Percentiles rank a stretch among this genome's conserved stretches.
phyloP scores from a whole-genome alignment of 108 stramenopile species.

The Bacterosira constricta region DNA sequence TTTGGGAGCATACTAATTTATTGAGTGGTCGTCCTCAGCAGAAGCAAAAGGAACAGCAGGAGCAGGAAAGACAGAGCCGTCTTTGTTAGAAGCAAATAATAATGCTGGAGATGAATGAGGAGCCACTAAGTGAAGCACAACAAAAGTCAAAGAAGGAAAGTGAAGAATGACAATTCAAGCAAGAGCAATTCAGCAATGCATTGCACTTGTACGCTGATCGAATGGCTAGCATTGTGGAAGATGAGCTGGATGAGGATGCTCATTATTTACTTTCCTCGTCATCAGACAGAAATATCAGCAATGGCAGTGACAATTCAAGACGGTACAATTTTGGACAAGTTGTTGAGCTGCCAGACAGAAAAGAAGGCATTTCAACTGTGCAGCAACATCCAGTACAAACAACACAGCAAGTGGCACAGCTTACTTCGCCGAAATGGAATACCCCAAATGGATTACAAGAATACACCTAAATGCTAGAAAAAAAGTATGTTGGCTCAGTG shows the following conservation, averaged over 20 bases:
- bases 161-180: slow-evolving; percentile 11
- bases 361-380: too few species aligned
- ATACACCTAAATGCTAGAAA: slow-evolving; percentile 60
- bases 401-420: not conserved
- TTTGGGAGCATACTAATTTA: slow-evolving; percentile 60
- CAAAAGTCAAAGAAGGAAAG: slow-evolving; percentile 1
- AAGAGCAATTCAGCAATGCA: slow-evolving; percentile 21
- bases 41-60: too few species aligned
- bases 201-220: slow-evolving; percentile 56
- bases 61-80: too few species aligned
- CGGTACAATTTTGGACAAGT: too few species aligned
- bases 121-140: not conserved
- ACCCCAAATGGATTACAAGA: slow-evolving; percentile 16
- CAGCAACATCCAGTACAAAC: too few species aligned
- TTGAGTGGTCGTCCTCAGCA: slow-evolving; percentile 1
- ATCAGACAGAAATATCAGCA: too few species aligned
- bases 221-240: slow-evolving; percentile 52
- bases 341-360: too few species aligned
- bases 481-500: too few species aligned
- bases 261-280: slow-evolving; percentile 6
- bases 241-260: slow-evolving; percentile 43
- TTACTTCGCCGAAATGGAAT: slow-evolving; percentile 1
- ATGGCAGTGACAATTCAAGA: too few species aligned
- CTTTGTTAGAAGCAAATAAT: not conserved
- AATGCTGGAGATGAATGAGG: slow-evolving; percentile 8